Base-by-base conservation (phyloP, 768 basidiomycete genomes). In the Nidularia sp. region DNA sequence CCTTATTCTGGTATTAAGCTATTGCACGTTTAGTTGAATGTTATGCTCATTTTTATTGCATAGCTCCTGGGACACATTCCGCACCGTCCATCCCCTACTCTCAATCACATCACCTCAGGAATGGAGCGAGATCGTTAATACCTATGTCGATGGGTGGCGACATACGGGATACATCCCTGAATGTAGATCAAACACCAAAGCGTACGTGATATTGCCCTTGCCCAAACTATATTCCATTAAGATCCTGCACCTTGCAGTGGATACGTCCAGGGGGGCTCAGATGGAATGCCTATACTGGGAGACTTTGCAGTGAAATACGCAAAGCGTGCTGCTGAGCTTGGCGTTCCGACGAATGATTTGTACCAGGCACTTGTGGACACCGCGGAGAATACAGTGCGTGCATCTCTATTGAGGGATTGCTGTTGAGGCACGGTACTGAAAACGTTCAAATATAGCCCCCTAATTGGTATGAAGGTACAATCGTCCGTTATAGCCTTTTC, bases 21-120 rank as follows among this genome's bases (percentile, higher is more conserved):
- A n/a, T 7, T 34, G 9, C 45, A 34, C 46, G 31, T 43, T 31
- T 2, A 6, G 22, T 9, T 42, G 5, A 9, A 22, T 9, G 45
- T 62, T 15, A 52, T 35, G 25, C 47, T 25, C 47, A 8, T 36
- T 18, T 18, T 18, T 18, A 18, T 18, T 18, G 18, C 18, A 9
- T 48, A 79, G 78, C 60, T 79, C 78, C 4, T 80, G 78, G 78
- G 78, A 80, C 55, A 75, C 75, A 0, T 78, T 79, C 70, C 71
- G 78, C 44, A 79, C 77, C 4, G 76, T 78, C 0, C 78, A 80
- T 49, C 78, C 78, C 8, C 63, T 78, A 5, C 69, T 78, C 12
- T 79, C 78, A 3, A 55, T 79, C 33, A 66, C 69, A 6, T 70
- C 72, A 1, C 78, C 78, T 10, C 50, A 51, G 18, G 76, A 76